A percentile compares a stretch with the other conserved stretches of the same genome.
Evolutionary conservation across 805 yeast species (phyloP).

Genomic region (Metschnikowia drakensbergensis): DNA sequence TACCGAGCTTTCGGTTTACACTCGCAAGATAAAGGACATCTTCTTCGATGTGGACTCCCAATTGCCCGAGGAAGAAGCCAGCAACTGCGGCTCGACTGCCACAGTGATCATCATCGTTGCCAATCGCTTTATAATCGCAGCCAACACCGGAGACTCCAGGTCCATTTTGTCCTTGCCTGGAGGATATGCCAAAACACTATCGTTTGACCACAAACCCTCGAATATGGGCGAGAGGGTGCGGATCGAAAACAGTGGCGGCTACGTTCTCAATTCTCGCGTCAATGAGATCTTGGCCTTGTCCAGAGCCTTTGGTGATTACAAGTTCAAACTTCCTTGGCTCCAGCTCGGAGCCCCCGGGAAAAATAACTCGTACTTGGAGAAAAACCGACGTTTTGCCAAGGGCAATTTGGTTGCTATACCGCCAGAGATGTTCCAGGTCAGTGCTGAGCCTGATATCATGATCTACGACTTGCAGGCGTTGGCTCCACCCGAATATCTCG

Average conservation of each 20-base stretch:
- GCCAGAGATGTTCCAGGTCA: slow-evolving; percentile 42
- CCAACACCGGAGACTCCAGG: slow-evolving; percentile 77
- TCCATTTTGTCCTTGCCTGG: slow-evolving; percentile 56
- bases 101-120: slow-evolving; percentile 30
- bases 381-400: slow-evolving; percentile 21
- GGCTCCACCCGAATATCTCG: slow-evolving; percentile 31
- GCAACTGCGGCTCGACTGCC: slow-evolving; percentile 43
- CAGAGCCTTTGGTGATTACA: slow-evolving; percentile 44
- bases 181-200: slow-evolving; percentile 44
- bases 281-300: slow-evolving; percentile 43
- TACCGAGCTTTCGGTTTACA: slow-evolving; percentile 15
- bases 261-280: slow-evolving; percentile 35
- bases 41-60: slow-evolving; percentile 38
- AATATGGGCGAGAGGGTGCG: slow-evolving; percentile 43
- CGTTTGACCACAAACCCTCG: slow-evolving; percentile 44
- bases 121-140: slow-evolving; percentile 46
- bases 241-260: slow-evolving; percentile 40
- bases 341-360: slow-evolving; percentile 18
- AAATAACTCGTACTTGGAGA: slow-evolving; percentile 31
- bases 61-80: slow-evolving; percentile 23
- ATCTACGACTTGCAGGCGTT: slow-evolving; percentile 34
- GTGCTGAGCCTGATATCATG: slow-evolving; percentile 42
- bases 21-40: slow-evolving; percentile 24
- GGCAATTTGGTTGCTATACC: slow-evolving; percentile 34
- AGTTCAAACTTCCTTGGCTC: slow-evolving; percentile 39